Conservation (phyloP, 2,329 filamentous ascomycete species). For the Colletotrichum tanaceti region DNA sequence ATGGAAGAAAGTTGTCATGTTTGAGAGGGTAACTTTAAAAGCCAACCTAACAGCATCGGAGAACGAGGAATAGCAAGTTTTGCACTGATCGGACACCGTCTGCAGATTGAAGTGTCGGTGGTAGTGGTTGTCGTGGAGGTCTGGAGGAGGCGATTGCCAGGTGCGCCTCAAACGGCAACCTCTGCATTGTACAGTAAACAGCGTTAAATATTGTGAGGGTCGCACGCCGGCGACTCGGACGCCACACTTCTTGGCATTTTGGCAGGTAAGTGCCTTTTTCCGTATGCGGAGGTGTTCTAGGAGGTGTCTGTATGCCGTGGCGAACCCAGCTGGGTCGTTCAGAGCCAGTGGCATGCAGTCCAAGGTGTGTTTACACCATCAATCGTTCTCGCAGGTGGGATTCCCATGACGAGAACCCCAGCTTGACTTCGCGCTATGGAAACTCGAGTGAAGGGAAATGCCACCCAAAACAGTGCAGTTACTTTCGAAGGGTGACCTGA, state of each 20-base stretch:
- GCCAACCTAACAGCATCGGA: constrained; percentile 4
- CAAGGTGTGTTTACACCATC: neutral
- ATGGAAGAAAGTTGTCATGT: constrained; percentile 36
- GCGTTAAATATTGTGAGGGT: neutral
- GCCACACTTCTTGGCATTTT: constrained; percentile 15
- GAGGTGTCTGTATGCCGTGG: neutral
- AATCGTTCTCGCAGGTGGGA: constrained; percentile 16
- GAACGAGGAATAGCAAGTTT: neutral
- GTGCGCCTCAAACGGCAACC: neutral
- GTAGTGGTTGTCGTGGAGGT: too few species aligned
- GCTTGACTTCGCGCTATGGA: neutral
- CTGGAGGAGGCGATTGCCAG: neutral
- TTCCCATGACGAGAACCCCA: neutral
- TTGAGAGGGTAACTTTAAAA: constrained; percentile 29
- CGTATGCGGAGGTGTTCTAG: neutral
- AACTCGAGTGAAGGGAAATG: constrained; percentile 1
- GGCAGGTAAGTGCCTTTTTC: constrained; percentile 2
- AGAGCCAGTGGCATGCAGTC: constrained; percentile 7
- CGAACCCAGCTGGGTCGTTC: neutral
- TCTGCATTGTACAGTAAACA: neutral
- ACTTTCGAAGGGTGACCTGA: neutral
- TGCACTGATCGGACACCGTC: too few species aligned
- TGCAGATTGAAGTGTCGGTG: too few species aligned
- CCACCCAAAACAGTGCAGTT: neutral
- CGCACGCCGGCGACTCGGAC: neutral